Evolutionary conservation across 768 basidiomycete genomes (phyloP).

Genomic region (Pleurotus giganteus): DNA sequence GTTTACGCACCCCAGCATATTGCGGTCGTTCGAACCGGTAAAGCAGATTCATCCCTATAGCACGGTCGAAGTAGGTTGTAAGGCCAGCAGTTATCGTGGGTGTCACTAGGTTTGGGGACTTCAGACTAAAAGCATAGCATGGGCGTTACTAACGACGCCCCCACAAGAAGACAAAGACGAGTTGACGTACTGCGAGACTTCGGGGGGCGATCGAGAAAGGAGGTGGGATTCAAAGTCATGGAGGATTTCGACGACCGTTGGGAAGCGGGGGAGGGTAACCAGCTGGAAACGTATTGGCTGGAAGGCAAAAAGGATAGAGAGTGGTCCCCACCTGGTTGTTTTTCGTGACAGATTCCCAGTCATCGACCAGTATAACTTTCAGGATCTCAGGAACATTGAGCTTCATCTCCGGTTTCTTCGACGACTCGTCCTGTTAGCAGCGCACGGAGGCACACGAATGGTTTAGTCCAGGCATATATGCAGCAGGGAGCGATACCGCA

Average conservation of each 20-base stretch:
- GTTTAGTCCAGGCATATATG: neutral
- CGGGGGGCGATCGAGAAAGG: slow-evolving; percentile 25
- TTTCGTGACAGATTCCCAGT: slow-evolving; percentile 98
- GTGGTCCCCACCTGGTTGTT: slow-evolving; percentile 71
- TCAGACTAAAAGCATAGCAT: slow-evolving; percentile 41
- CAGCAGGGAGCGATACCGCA: slow-evolving; percentile 24
- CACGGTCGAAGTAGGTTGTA: slow-evolving; percentile 90
- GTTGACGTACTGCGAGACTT: slow-evolving; percentile 45
- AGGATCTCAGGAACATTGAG: slow-evolving; percentile 86
- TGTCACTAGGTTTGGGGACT: slow-evolving; percentile 66
- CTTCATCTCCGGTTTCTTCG: slow-evolving; percentile 86
- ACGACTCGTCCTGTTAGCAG: slow-evolving; percentile 63
- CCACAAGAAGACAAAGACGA: neutral
- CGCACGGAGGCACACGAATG: neutral
- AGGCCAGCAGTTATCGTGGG: slow-evolving; percentile 85
- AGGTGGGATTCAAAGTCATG: slow-evolving; percentile 74
- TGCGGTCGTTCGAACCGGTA: slow-evolving; percentile 96
- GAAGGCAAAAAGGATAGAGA: neutral
- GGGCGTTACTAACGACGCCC: neutral
- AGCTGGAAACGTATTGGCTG: slow-evolving; percentile 46
- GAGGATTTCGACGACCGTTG: slow-evolving; percentile 75
- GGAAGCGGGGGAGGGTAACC: slow-evolving; percentile 77
- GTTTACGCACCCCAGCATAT: slow-evolving; percentile 75
- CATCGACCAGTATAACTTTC: slow-evolving; percentile 88
- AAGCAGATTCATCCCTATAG: slow-evolving; percentile 83